Conservation (phyloP, 306 rosid species). For the Alnus rubra region DNA sequence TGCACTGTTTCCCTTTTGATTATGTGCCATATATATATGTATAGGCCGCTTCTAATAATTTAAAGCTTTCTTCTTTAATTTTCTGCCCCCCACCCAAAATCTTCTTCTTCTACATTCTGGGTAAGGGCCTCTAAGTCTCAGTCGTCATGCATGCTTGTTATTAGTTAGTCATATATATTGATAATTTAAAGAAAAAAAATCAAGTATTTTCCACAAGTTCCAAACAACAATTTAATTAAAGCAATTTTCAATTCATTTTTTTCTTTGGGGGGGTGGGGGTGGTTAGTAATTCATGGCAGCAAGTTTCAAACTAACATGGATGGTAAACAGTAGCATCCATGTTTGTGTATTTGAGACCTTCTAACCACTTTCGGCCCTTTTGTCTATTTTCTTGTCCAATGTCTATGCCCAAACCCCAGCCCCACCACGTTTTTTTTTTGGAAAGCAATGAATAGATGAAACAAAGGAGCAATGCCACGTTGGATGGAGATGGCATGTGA, state of each 20-base stretch:
- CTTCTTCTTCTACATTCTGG: neutral
- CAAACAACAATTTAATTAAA: neutral
- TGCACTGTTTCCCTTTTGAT: neutral
- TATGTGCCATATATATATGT: neutral
- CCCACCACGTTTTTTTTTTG: neutral
- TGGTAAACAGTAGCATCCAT: conserved; percentile 1
- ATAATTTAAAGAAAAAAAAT: neutral
- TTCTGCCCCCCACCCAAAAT: too few relatives aligned
- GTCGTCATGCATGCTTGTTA: neutral
- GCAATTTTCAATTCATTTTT: neutral
- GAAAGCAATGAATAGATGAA: too few relatives aligned
- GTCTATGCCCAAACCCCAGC: neutral
- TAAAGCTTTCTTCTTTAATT: too few relatives aligned
- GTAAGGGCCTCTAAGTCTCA: neutral
- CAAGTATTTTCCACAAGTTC: neutral
- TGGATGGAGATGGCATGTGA: too few relatives aligned
- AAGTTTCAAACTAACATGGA: neutral
- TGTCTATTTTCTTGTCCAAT: neutral
- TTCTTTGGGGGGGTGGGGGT: neutral
- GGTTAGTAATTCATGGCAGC: neutral
- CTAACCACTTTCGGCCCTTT: conserved; percentile 12
- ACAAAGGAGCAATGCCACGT: too few relatives aligned
- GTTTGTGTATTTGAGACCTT: neutral
- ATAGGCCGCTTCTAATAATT: neutral
- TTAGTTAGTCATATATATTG: neutral